phyloP scores from a whole-genome alignment of 352 stramenopile species.

The Vaucheria bursata region DNA sequence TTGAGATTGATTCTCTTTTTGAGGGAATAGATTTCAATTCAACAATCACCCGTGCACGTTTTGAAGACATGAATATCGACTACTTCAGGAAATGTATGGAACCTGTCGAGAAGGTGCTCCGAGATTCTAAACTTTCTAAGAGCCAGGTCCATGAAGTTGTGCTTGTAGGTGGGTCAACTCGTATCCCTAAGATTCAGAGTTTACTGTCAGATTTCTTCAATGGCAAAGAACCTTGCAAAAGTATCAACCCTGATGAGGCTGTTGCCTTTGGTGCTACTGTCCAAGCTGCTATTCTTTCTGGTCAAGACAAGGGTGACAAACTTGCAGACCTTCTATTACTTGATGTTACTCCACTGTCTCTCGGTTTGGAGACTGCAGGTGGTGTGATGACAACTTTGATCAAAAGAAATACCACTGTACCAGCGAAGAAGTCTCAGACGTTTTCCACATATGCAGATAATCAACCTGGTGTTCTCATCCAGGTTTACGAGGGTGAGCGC shows the following conservation, averaged over 20 bases:
- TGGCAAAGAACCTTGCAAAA: constrained; percentile 91
- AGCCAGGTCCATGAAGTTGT: constrained; percentile 85
- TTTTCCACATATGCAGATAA: constrained; percentile 69
- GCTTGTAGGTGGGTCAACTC: constrained; percentile 87
- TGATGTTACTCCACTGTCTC: constrained; percentile 80
- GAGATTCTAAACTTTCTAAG: constrained; percentile 74
- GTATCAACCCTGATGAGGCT: constrained; percentile 96
- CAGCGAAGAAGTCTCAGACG: constrained; percentile 67
- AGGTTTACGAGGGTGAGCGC: constrained; percentile 72
- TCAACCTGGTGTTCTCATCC: constrained; percentile 67
- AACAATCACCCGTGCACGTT: constrained; percentile 88
- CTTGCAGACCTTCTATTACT: constrained; percentile 86
- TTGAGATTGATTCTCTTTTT: constrained; percentile 93
- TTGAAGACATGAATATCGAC: constrained; percentile 76
- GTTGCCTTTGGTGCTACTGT: constrained; percentile 92
- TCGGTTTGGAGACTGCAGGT: constrained; percentile 82
- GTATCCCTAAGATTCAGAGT: constrained; percentile 92
- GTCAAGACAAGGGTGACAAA: constrained; percentile 71
- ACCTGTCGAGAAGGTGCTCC: constrained; percentile 78
- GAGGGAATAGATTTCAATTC: constrained; percentile 92
- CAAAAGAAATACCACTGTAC: constrained; percentile 80
- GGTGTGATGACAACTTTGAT: constrained; percentile 86
- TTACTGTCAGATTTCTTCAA: constrained; percentile 91
- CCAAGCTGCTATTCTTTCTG: constrained; percentile 90
- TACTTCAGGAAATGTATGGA: constrained; percentile 78